phyloP scores from a whole-genome alignment of 2,329 filamentous ascomycete genomes.

The Hymenoscyphus fraxineus region DNA sequence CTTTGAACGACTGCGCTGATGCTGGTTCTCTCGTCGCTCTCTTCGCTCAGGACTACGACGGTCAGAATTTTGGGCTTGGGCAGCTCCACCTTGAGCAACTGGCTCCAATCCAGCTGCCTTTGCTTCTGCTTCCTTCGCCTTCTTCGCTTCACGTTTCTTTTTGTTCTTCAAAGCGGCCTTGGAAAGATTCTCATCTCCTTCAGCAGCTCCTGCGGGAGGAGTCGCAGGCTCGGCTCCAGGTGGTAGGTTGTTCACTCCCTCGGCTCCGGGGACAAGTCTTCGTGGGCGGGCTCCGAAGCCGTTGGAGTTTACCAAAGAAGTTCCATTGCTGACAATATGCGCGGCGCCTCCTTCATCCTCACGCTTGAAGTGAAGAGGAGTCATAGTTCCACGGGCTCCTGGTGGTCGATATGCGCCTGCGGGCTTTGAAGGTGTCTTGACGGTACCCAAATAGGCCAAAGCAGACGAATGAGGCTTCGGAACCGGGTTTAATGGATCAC shows the following conservation, averaged over 20 bases:
- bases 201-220: slow-evolving; percentile 47
- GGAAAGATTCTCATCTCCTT: slow-evolving; percentile 66
- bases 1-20: slow-evolving; percentile 49
- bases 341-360: slow-evolving; percentile 95
- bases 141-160: slow-evolving; percentile 95
- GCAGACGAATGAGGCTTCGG: slow-evolving; percentile 82
- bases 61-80: slow-evolving; percentile 37
- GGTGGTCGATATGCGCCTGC: slow-evolving; percentile 96
- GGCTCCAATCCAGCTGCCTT: slow-evolving; percentile 45
- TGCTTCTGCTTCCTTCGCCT: slow-evolving; percentile 74
- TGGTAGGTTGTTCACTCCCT: slow-evolving; percentile 61
- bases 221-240: slow-evolving; percentile 67
- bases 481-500: slow-evolving; percentile 69
- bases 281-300: slow-evolving; percentile 68
- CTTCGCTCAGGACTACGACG: slow-evolving; percentile 62
- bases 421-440: slow-evolving; percentile 93
- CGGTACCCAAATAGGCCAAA: slow-evolving; percentile 72
- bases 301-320: slow-evolving; percentile 61
- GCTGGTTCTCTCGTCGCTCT: slow-evolving; percentile 43
- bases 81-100: slow-evolving; percentile 33
- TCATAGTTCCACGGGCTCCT: slow-evolving; percentile 82
- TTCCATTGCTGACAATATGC: slow-evolving; percentile 75
- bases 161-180: slow-evolving; percentile 93
- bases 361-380: slow-evolving; percentile 92
- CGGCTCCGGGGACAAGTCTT: slow-evolving; percentile 82